Conservation (phyloP, 345 rosid species). For the Linum trigynum region DNA sequence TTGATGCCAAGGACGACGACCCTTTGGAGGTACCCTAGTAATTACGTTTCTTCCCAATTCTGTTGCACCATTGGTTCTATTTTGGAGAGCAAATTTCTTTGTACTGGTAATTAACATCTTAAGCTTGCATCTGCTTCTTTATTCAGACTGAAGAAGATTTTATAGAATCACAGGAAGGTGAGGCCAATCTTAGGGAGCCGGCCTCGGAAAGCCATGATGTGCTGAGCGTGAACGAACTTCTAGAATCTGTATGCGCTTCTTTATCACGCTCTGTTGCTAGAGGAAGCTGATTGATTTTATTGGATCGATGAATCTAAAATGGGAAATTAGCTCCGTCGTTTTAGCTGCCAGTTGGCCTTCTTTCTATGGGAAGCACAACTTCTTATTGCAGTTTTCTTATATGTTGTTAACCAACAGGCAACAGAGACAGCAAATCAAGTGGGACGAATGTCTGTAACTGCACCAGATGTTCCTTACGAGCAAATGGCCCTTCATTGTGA, state of each 20-base stretch:
- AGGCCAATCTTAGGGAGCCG: conserved; percentile 27
- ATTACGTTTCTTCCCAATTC: not conserved
- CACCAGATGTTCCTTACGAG: conserved; percentile 67
- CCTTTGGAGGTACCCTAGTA: conserved; percentile 27
- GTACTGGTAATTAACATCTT: not conserved
- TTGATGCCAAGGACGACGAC: conserved; percentile 21
- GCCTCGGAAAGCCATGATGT: conserved; percentile 30
- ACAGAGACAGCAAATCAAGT: conserved; percentile 64
- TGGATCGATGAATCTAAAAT: too few relatives aligned
- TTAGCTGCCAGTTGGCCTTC: not conserved
- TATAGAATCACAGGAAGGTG: conserved; percentile 36
- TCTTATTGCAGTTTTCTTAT: conserved; percentile 11
- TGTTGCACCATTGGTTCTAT: not conserved
- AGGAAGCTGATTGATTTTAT: not conserved
- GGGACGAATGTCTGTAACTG: conserved; percentile 67
- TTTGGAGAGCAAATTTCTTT: not conserved
- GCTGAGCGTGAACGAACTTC: conserved; percentile 61
- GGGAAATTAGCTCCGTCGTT: not conserved
- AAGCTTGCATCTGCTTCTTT: not conserved
- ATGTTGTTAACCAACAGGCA: conserved; percentile 30
- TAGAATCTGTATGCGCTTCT: conserved; percentile 56
- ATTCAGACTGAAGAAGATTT: conserved; percentile 36
- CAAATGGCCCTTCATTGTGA: conserved; percentile 85
- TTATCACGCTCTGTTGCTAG: not conserved
- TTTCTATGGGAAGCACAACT: not conserved